These are phyloP conservation scores for Fusarium drepaniforme DNA, from an alignment of 2,329 filamentous ascomycete genomes.

Conservation along the genomic window DNA sequence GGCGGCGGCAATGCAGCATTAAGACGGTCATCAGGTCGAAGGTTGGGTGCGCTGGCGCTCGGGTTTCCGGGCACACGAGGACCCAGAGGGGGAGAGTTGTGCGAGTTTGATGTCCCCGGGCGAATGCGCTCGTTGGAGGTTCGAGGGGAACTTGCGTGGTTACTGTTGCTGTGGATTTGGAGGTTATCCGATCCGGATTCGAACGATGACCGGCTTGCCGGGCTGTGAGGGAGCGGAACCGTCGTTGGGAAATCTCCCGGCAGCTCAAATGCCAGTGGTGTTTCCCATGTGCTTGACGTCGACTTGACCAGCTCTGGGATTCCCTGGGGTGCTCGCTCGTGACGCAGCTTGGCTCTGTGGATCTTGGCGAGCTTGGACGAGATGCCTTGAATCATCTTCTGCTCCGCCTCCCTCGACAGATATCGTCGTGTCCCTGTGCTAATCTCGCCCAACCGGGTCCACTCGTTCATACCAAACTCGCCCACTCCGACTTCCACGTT, in stretches of 20 bases:
- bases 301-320: slow-evolving; percentile 60
- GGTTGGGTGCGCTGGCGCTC: slow-evolving; percentile 45
- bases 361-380: slow-evolving; percentile 88
- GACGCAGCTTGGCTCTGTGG: slow-evolving; percentile 78
- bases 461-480: slow-evolving; percentile 99
- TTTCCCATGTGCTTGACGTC: slow-evolving; percentile 54
- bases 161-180: slow-evolving; percentile 49
- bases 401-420: slow-evolving; percentile 78
- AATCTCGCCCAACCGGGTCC: slow-evolving; percentile 93
- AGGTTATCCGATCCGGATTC: slow-evolving; percentile 67
- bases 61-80: slow-evolving; percentile 36
- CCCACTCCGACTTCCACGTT: slow-evolving; percentile 97
- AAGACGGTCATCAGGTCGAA: slow-evolving; percentile 62
- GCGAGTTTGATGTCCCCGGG: slow-evolving; percentile 47
- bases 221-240: slow-evolving; percentile 51
- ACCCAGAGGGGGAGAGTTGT: slow-evolving; percentile 43
- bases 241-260: slow-evolving; percentile 66
- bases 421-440: slow-evolving; percentile 92
- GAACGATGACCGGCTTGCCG: slow-evolving; percentile 65
- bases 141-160: slow-evolving; percentile 58
- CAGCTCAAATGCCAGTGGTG: slow-evolving; percentile 69
- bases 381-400: slow-evolving; percentile 81
- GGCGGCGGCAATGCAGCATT: slow-evolving; percentile 69
- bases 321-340: slow-evolving; percentile 62
- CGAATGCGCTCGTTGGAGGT: slow-evolving; percentile 62